Evolutionary conservation across 2,329 filamentous ascomycete genomes (phyloP), one percentile per base, ranked within the genome.

Genomic region (Exophiala alcalophila): DNA sequence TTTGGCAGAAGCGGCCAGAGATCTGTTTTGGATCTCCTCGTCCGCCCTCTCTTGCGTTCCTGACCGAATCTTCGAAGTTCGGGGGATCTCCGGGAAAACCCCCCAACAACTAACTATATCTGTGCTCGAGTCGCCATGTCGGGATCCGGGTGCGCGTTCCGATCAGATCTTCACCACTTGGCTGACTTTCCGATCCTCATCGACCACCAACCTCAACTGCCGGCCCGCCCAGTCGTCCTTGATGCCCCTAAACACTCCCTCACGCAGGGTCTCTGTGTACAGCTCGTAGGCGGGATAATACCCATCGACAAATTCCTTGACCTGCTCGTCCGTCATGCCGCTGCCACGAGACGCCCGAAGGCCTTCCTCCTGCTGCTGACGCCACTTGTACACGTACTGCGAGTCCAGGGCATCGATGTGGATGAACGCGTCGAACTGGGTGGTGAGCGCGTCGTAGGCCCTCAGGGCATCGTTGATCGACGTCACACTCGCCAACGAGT

Each of bases 241-340:
- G 2, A 37, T 52, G 24, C 54, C 63, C 30, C 58, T 65, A 48
- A 84, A 76, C 20, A 81, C 66, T 1, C 82, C 82, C 18, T 63
- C 59, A 42, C 81, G 71, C 44, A 86, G 59, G 12, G 69, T 72
- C 20, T 80, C 75, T 1, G 74, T 76, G 58, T 78, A 87, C 8
- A 86, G 70, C 66, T 86, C 83, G 56, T 86, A 86, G 2, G 80
- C 81, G 3, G 83, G 83, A 56, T 81, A 86, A 62, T 86, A 80
- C 51, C 80, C 79, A 59, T 83, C 76, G 11, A 86, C 85, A 62
- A 95, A 95, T 32, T 74, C 71, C 43, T 79, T 71, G 29, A 95
- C 86, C 61, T 91, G 77, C 42, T 87, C 83, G 54, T 86, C 82
- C 1, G 79, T 84, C 90, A 95, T 95, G 20, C 87, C 89, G 0